phyloP scores from a whole-genome alignment of 768 basidiomycete genomes.

The Mycena polygramma region DNA sequence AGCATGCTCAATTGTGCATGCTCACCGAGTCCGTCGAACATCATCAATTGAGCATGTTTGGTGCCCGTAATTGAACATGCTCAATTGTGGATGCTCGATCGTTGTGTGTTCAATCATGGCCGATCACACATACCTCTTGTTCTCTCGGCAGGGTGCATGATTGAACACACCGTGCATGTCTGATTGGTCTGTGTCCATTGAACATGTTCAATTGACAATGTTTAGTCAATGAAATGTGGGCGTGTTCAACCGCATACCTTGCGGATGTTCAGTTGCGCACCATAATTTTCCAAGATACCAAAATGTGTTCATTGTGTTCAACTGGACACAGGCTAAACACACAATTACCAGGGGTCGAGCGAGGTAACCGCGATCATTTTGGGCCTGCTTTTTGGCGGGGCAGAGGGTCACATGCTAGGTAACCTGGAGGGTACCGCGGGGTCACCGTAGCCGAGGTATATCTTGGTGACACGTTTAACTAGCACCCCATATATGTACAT shows the following conservation, averaged over 20 bases:
- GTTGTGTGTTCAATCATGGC: not conserved
- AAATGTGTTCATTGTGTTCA: conserved; percentile 11
- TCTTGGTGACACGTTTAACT: too few species aligned
- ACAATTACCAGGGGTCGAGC: not conserved
- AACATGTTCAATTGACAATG: not conserved
- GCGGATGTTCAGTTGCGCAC: not conserved
- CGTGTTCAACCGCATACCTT: conserved; percentile 1
- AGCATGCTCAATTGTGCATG: too few species aligned
- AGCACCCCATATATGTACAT: too few species aligned
- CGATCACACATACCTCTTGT: not conserved
- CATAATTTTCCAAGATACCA: not conserved
- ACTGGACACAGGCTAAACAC: not conserved
- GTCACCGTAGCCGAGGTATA: not conserved
- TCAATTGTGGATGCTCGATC: not conserved
- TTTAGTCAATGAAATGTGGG: not conserved
- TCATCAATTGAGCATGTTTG: not conserved
- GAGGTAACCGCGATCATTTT: not conserved
- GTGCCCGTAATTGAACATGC: not conserved
- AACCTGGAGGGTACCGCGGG: not conserved
- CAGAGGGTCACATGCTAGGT: not conserved
- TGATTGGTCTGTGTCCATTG: not conserved
- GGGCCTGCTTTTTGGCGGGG: not conserved
- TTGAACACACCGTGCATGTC: not conserved
- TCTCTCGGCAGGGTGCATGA: not conserved
- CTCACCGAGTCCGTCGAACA: too few species aligned